These are phyloP conservation scores for Cordyceps militaris DNA, from an alignment of 2,329 filamentous ascomycete genomes.

Conservation along the genomic window DNA sequence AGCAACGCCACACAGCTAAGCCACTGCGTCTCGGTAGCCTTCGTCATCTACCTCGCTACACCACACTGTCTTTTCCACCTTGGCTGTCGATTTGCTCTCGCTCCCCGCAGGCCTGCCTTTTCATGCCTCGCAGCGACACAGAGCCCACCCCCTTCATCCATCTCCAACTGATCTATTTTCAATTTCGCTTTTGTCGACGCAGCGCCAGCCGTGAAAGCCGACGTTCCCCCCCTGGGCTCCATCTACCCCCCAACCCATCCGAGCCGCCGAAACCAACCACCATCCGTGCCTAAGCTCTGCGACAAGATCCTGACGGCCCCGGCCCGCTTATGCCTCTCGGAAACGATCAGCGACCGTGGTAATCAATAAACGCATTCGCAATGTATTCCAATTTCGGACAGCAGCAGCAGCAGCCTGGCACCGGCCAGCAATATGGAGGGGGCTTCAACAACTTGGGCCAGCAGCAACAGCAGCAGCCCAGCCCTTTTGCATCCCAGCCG, in stretches of 20 bases:
- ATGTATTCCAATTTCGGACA: constrained; percentile 89
- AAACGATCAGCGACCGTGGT: neutral
- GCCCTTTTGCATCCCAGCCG: constrained; percentile 51
- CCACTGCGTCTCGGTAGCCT: constrained; percentile 10
- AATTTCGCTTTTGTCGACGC: neutral
- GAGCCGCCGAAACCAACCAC: neutral
- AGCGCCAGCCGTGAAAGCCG: neutral
- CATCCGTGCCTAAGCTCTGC: neutral
- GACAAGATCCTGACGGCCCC: neutral
- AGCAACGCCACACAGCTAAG: constrained; percentile 9
- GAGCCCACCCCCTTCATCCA: neutral
- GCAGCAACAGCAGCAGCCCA: constrained; percentile 43
- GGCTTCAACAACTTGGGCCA: constrained; percentile 36
- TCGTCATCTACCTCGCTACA: constrained; percentile 9
- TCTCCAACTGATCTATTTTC: neutral
- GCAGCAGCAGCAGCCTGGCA: constrained; percentile 61
- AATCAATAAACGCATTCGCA: constrained; percentile 17
- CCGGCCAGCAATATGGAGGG: constrained; percentile 47
- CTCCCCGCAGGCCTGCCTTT: neutral
- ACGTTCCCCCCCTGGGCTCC: constrained; percentile 1
- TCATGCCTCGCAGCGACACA: neutral
- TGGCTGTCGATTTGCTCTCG: neutral
- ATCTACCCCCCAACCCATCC: neutral
- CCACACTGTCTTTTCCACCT: neutral
- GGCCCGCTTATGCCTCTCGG: neutral